These are phyloP conservation scores for Stentor roeselii DNA, from an alignment of 73 alveolate genomes.

Conservation along the genomic window DNA sequence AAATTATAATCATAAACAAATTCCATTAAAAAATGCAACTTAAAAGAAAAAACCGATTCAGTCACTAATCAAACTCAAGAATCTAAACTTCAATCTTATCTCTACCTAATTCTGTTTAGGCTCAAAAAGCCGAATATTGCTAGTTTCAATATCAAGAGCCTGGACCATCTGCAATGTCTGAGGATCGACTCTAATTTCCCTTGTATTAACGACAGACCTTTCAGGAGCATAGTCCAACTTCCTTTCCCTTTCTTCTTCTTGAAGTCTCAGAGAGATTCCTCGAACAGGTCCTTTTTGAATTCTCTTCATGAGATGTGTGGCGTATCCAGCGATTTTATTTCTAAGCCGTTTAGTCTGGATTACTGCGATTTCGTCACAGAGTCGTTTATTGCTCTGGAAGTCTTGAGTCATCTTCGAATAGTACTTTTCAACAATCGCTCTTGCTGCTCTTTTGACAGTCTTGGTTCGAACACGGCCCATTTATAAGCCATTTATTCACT, in stretches of 20 bases:
- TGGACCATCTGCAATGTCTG: no score
- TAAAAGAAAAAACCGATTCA: no score
- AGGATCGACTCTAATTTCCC: no score
- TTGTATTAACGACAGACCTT: no score
- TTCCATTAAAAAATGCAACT: no score
- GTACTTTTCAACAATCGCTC: slow-evolving; percentile 86
- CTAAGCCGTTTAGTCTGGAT: slow-evolving; percentile 93
- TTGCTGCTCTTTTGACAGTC: slow-evolving; percentile 96
- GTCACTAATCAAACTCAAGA: no score
- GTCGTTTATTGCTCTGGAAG: slow-evolving; percentile 94
- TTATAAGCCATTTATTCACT: no score
- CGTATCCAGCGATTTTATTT: slow-evolving; percentile 86
- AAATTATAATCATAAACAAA: no score
- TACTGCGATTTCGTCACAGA: slow-evolving; percentile 87
- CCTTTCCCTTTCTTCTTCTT: slow-evolving; percentile 56
- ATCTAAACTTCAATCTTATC: no score
- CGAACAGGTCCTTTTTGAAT: slow-evolving; percentile 94
- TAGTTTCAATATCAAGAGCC: no score
- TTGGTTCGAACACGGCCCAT: slow-evolving; percentile 97
- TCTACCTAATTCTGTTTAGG: no score
- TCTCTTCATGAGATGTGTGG: slow-evolving; percentile 93
- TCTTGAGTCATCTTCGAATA: slow-evolving; percentile 89
- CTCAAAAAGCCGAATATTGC: no score
- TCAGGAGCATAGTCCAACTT: slow-evolving; percentile 43
- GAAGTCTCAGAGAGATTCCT: slow-evolving; percentile 91